Base-by-base conservation (phyloP, 2,329 filamentous ascomycete species). In the Penicillium palitans region DNA sequence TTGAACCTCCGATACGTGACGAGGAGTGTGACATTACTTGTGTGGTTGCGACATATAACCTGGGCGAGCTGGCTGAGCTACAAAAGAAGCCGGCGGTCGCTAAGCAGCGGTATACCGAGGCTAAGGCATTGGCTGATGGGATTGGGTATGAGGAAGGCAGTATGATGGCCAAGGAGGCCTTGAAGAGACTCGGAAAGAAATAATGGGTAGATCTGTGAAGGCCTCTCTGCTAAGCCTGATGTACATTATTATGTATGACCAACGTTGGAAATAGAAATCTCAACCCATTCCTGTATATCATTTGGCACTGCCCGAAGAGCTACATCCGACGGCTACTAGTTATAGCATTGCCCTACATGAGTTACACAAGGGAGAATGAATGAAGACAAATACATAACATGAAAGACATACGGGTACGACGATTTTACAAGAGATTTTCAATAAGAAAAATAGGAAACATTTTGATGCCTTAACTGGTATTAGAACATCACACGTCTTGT, bases 1-100 rank as follows among this genome's bases (percentile, higher is more conserved):
- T 96, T 42, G 76, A 82, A 55, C 84, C 87, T 4, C 84, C 89
- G 0, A 79, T 85, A 4, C 81, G 90, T 41, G 90, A 86, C 2
- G 82, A 87, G 50, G 91, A 96, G 70, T 97, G 93, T 70, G 91
- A 96, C 72, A 75, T 89, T 56, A 90, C 89, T 1, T 97, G 93
- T 69, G 89, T 89, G 2, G 89, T 89, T 6, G 90, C 93, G 8
- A 86, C 90, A n/a, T 90, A 91, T 74, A 96, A 96, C 71, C 83
- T 96, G 53, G 93, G 87, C 25, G 90, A 96, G 67, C 88, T 97
- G 65, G 88, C 90, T 0, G 86, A 90, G 64, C 87, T 95, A 83
- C 77, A 87, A 59, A 88, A 89, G 1, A 83, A 90, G 66, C 68
- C 80, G 1, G 78, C 79, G 4, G 82, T 89, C 64, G 92, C 93